Evolutionary conservation across 176 grass and related monocot species (phyloP).

Genomic region (Cocos nucifera): DNA sequence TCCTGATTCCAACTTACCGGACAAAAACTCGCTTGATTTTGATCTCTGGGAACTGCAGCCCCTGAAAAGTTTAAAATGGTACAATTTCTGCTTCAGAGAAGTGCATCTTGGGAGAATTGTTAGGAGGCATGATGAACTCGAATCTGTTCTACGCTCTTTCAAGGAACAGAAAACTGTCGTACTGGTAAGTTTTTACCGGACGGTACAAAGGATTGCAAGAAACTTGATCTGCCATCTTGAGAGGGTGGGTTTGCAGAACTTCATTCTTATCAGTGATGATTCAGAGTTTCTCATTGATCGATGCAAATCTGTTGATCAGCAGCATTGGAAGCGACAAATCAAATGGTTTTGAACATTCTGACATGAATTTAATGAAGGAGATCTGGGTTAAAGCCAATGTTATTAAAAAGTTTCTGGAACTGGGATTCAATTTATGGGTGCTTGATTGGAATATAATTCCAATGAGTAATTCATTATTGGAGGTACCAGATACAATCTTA

Average conservation of each 20-base stretch:
- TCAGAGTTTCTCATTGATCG: constrained; percentile 58
- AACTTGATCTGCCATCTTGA: constrained; percentile 89
- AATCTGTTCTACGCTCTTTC: constrained; percentile 44
- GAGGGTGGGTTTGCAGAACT: constrained; percentile 55
- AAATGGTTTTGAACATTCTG: constrained; percentile 20
- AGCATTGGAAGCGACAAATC: constrained; percentile 19
- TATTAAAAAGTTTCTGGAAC: constrained; percentile 57
- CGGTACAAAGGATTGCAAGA: constrained; percentile 38
- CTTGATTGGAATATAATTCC: constrained; percentile 76
- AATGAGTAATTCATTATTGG: constrained; percentile 28
- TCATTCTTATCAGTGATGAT: constrained; percentile 50
- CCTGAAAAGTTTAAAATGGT: constrained; percentile 55
- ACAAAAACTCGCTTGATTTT: constrained; percentile 57
- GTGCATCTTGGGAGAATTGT: constrained; percentile 49
- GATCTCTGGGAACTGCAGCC: constrained; percentile 52
- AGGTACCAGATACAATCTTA: constrained; percentile 50
- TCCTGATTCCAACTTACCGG: constrained; percentile 82
- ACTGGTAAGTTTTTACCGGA: constrained; percentile 55
- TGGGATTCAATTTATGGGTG: constrained; percentile 74
- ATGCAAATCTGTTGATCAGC: constrained; percentile 36
- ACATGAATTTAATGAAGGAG: constrained; percentile 32
- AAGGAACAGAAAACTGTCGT: constrained; percentile 42
- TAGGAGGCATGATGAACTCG: constrained; percentile 49
- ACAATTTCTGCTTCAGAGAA: constrained; percentile 79
- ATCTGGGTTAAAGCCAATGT: constrained; percentile 49